Base-by-base conservation (phyloP, 2,329 filamentous ascomycete genomes). In the Paraconiothyrium sp. region DNA sequence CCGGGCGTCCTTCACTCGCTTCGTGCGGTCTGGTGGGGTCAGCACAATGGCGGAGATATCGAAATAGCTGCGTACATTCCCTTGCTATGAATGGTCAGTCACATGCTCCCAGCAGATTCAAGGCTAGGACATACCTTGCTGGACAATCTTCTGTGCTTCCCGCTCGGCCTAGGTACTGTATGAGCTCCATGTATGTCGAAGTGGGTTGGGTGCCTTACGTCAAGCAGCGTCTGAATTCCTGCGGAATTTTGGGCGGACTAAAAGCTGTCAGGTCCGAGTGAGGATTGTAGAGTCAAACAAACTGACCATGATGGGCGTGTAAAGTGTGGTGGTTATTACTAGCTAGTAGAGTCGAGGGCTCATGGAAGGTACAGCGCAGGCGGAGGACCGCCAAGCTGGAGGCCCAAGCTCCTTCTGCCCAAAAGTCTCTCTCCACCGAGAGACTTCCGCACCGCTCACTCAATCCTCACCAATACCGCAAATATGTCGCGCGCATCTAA, bases 121-220 rank as follows among this genome's bases (percentile, higher is more conserved):
- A 49, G 49, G n/a, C 41, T 22, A n/a, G 6, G 13, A 79, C 84
- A 63, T 80, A 96, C 94, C 92, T 88, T 95, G 93, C 82, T 98
- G 94, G 61, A 99, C 94, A 80, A 99, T 99, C 88, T 97, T 97
- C 83, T 97, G 94, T 64, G 95, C 95, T 82, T 98, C 94, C 82
- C 93, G 91, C 88, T 99, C 95, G 74, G 95, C 94, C 94, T 98
- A 71, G 70, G 58, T 67, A 57, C 44, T 66, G 59, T 65, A 76
- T 84, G 69, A 84, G 80, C 77, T 64, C 47, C 49, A 59, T 58
- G 56, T 13, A 54, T 59, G 54, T 63, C 27, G 58, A 54, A 58
- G 70, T 71, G 72, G 73, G 70, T 63, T 72, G 72, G 63, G 62
- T 47, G 63, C 78, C 91, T 76, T 91, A 99, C 95, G 84, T 98